phyloP scores from a whole-genome alignment of 2,329 filamentous ascomycete species.

The Colletotrichum orbiculare region DNA sequence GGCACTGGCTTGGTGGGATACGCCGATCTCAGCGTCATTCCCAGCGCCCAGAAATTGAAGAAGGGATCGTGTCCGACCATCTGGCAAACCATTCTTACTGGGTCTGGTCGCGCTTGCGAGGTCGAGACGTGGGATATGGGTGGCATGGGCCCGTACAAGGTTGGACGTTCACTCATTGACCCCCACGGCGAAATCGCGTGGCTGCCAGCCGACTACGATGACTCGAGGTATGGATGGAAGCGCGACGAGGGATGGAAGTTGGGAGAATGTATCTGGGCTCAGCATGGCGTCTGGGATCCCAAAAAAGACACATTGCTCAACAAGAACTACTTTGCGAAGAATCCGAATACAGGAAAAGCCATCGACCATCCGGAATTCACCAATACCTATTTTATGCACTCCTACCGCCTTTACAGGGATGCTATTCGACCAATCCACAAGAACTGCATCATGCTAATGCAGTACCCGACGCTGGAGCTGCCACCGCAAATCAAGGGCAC shows the following conservation, averaged over 20 bases:
- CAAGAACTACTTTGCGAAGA: constrained; percentile 89
- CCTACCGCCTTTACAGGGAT: constrained; percentile 81
- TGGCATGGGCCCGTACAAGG: constrained; percentile 90
- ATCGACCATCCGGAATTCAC: constrained; percentile 89
- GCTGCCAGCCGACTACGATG: constrained; percentile 85
- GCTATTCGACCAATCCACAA: constrained; percentile 81
- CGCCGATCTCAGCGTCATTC: constrained; percentile 82
- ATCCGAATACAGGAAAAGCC: constrained; percentile 77
- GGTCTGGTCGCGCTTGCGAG: constrained; percentile 91
- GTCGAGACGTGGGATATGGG: constrained; percentile 95
- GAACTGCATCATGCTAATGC: constrained; percentile 87
- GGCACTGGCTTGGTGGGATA: constrained; percentile 89
- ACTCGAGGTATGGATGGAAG: constrained; percentile 89
- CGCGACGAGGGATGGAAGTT: constrained; percentile 89
- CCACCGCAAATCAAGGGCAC: constrained; percentile 90
- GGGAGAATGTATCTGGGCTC: constrained; percentile 96
- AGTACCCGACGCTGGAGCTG: constrained; percentile 91
- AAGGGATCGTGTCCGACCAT: constrained; percentile 94
- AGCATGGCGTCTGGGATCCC: constrained; percentile 95
- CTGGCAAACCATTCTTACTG: constrained; percentile 92
- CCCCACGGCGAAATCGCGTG: constrained; percentile 87
- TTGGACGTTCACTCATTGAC: constrained; percentile 84
- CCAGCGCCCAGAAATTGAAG: constrained; percentile 87
- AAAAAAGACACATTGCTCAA: constrained; percentile 78
- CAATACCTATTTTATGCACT: constrained; percentile 90